Base-by-base conservation (phyloP, 2,329 filamentous ascomycete genomes). In the Leptosphaerulina australis region DNA sequence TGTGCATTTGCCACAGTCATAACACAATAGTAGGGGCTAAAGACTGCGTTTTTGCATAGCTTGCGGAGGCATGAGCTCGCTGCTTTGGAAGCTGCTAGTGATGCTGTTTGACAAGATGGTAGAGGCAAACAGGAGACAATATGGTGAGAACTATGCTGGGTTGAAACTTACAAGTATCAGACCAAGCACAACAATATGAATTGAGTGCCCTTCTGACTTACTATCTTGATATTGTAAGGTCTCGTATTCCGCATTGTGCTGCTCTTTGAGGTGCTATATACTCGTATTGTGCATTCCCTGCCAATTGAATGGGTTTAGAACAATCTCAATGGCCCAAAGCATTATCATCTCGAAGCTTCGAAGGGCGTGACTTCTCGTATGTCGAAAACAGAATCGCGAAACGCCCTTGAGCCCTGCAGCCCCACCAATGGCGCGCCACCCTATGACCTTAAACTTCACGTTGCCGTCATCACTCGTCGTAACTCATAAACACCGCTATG, bases 1-100 rank as follows among this genome's bases (percentile, higher is more conserved):
- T 17, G 12, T 21, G 39, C 10, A 12, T 18, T n/a, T 6, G 26
- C 2, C 2, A 5, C 15, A 12, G 10, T 24, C 14, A 10, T 31
- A 21, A 39, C 28, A 20, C 26, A 24, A 9, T 10, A 35, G 26
- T n/a, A 14, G 14, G 31, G 55, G 67, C 74, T 33, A 26, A 26
- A 49, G 41, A 44, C 49, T 52, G 39, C 37, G 37, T 53, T 34
- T n/a, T 70, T 74, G 49, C 56, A 64, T 62, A 55, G 35, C 54
- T 53, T 50, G 69, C 66, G 60, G 58, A 48, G 56, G 57, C 40
- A 26, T 37, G 35, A 11, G 33, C 39, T 7, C 24, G 38, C 33
- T 28, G 22, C 30, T 39, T 28, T 25, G 33, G 31, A n/a, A 46
- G 29, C n/a, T 29, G 40, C 25, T 47, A 15, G 21, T 12, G 12